Evolutionary conservation across 2,329 filamentous ascomycete species (phyloP).

Genomic region (Botryotinia convoluta): DNA sequence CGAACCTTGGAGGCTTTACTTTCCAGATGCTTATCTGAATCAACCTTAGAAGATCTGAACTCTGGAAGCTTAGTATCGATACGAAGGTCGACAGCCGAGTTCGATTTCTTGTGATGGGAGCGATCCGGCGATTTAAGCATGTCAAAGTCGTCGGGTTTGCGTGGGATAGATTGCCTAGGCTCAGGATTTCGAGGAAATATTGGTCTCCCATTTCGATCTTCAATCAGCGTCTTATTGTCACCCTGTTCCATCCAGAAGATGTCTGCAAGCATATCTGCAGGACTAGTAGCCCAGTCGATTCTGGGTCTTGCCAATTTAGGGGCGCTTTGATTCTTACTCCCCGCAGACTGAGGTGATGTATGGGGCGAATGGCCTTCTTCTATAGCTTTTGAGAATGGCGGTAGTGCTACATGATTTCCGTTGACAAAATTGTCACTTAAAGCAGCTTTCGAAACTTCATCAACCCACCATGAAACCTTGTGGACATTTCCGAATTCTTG

Average conservation of each 20-base stretch:
- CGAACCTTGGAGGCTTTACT: conserved; percentile 57
- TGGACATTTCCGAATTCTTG: conserved; percentile 75
- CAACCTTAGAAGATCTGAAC: conserved; percentile 35
- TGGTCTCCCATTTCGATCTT: conserved; percentile 72
- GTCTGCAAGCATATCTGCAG: conserved; percentile 85
- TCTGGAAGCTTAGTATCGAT: conserved; percentile 38
- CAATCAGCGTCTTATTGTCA: conserved; percentile 75
- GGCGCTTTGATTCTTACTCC: conserved; percentile 38
- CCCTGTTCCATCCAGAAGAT: conserved; percentile 85
- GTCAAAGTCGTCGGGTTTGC: conserved; percentile 25
- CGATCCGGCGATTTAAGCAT: conserved; percentile 23
- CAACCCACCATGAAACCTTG: conserved; percentile 73
- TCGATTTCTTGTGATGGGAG: conserved; percentile 22
- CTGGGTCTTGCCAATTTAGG: conserved; percentile 67
- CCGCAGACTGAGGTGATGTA: conserved; percentile 42
- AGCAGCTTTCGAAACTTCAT: conserved; percentile 50
- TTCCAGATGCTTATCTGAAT: conserved; percentile 41
- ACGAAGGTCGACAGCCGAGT: conserved; percentile 28
- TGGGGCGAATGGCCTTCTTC: conserved; percentile 33
- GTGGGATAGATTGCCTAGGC: conserved; percentile 39
- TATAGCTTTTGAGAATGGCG: conserved; percentile 40
- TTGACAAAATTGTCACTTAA: conserved; percentile 28
- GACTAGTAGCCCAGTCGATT: conserved; percentile 80
- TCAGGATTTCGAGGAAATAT: conserved; percentile 57
- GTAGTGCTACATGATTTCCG: conserved; percentile 44